These are phyloP conservation scores for Pseudozyma pruni DNA, from an alignment of 1,284 basidiomycete species.

Conservation along the genomic window DNA sequence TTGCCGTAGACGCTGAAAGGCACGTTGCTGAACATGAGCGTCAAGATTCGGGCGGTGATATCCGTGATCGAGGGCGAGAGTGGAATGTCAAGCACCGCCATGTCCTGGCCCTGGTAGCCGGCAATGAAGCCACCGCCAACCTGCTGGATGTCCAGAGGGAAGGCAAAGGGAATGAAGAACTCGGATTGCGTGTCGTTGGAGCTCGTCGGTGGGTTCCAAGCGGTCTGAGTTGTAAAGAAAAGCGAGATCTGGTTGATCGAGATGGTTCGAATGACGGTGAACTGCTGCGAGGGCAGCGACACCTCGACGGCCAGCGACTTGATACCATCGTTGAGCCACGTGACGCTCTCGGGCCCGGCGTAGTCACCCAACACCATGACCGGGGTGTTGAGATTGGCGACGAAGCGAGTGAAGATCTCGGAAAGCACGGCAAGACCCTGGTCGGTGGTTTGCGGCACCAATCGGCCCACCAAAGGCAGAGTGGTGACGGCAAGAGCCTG, in stretches of 20 bases:
- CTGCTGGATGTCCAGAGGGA: conserved; percentile 77
- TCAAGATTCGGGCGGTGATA: conserved; percentile 75
- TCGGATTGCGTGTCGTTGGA: conserved; percentile 75
- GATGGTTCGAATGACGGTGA: conserved; percentile 77
- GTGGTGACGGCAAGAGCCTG: conserved; percentile 73
- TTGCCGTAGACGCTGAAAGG: conserved; percentile 74
- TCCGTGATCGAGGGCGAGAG: conserved; percentile 75
- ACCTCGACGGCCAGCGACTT: conserved; percentile 75
- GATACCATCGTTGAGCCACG: conserved; percentile 81
- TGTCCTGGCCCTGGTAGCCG: conserved; percentile 72
- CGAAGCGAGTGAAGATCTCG: conserved; percentile 78
- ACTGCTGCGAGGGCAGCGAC: conserved; percentile 76
- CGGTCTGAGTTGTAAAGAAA: conserved; percentile 73
- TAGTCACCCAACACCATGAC: conserved; percentile 75
- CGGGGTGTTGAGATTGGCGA: conserved; percentile 76
- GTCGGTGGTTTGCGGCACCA: conserved; percentile 74
- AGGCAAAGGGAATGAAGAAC: conserved; percentile 78
- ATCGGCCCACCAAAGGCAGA: conserved; percentile 75
- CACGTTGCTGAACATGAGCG: conserved; percentile 75
- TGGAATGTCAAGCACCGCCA: conserved; percentile 76
- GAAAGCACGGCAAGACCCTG: conserved; percentile 75
- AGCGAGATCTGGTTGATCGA: conserved; percentile 75
- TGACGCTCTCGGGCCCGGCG: conserved; percentile 75
- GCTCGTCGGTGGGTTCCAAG: conserved; percentile 73
- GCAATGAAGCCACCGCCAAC: conserved; percentile 76